Evolutionary conservation across 257 asterid genomes (phyloP).

Genomic region (Solanum sparsipilum): DNA sequence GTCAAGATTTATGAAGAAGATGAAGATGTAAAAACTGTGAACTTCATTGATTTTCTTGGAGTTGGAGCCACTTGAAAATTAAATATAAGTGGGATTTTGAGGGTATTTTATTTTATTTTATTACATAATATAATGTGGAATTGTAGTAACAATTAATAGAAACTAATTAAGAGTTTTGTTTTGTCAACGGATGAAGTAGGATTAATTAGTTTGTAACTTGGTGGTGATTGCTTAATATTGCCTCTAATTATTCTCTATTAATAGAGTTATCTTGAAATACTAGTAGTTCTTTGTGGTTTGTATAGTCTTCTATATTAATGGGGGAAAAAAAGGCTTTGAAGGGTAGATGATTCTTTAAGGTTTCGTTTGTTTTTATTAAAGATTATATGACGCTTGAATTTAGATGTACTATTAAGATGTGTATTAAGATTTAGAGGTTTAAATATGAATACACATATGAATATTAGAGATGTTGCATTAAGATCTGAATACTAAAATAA

Average conservation of each 20-base stretch:
- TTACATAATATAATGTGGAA: background rate
- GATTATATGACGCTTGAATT: too few relatives aligned
- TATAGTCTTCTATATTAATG: background rate
- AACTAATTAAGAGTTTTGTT: background rate
- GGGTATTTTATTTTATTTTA: background rate
- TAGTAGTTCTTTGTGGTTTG: background rate
- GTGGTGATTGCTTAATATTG: background rate
- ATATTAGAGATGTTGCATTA: too few relatives aligned
- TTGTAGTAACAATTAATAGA: background rate
- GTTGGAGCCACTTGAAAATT: slow-evolving; percentile 15
- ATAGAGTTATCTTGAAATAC: background rate
- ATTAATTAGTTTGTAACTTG: background rate
- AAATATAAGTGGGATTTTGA: background rate
- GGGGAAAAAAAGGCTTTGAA: background rate
- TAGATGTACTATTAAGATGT: too few relatives aligned
- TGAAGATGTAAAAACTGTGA: background rate
- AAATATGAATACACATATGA: too few relatives aligned
- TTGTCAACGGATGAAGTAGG: background rate
- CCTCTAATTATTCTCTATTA: background rate
- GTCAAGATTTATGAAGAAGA: background rate
- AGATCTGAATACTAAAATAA: too few relatives aligned
- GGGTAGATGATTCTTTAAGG: background rate
- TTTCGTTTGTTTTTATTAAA: too few relatives aligned
- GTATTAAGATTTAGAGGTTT: too few relatives aligned
- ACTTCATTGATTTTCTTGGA: slow-evolving; percentile 32